phyloP scores from a whole-genome alignment of 1,139 yeast species.

The Magnusiomyces tetraspermus region DNA sequence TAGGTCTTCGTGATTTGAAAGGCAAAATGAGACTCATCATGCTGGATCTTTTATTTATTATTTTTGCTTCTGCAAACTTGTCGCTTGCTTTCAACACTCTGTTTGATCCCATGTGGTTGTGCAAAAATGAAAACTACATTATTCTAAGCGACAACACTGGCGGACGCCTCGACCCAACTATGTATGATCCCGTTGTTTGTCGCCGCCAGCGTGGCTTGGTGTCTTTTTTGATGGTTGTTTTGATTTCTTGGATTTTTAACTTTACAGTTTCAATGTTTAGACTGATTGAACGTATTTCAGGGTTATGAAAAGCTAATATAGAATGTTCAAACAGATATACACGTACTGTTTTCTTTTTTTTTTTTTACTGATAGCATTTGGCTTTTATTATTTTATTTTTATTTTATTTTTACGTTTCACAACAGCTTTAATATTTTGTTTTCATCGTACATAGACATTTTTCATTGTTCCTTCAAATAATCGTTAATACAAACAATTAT shows the following conservation, averaged over 20 bases:
- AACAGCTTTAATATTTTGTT: not conserved
- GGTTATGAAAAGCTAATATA: too few relatives aligned
- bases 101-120: slow-evolving; percentile 44
- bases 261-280: slow-evolving; percentile 76
- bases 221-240: slow-evolving; percentile 63
- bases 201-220: slow-evolving; percentile 72
- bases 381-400: too few relatives aligned
- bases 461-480: too few relatives aligned
- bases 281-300: slow-evolving; percentile 61
- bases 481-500: too few relatives aligned
- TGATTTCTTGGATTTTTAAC: slow-evolving; percentile 76
- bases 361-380: not conserved
- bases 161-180: slow-evolving; percentile 14
- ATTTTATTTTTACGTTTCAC: too few relatives aligned
- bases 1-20: slow-evolving; percentile 76
- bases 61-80: slow-evolving; percentile 85
- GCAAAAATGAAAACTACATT: not conserved
- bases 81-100: slow-evolving; percentile 79
- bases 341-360: not conserved
- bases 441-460: too few relatives aligned
- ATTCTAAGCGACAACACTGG: not conserved
- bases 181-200: slow-evolving; percentile 44
- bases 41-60: slow-evolving; percentile 76
- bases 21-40: slow-evolving; percentile 69
- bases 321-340: not conserved